Conservation (phyloP, 306 rosid genomes). For the Lathyrus tuberosus region DNA sequence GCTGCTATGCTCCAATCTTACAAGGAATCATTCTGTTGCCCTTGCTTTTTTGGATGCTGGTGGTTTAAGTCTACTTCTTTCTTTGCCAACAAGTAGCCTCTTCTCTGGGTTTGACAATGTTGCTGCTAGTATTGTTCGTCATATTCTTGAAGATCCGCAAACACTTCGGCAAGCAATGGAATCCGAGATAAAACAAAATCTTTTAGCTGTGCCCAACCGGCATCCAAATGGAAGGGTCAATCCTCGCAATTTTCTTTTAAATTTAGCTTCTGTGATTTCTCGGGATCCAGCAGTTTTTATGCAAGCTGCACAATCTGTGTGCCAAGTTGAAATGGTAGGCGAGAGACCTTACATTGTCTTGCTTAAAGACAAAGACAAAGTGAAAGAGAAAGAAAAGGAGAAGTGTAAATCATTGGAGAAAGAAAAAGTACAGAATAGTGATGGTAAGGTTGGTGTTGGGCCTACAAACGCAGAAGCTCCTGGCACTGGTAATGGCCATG, state of each 20-base stretch:
- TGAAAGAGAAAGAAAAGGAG: slow-evolving; percentile 85
- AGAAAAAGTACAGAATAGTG: slow-evolving; percentile 64
- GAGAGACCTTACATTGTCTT: slow-evolving; percentile 87
- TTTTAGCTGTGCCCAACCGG: slow-evolving; percentile 72
- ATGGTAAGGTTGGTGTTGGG: slow-evolving; percentile 65
- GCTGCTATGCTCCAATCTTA: slow-evolving; percentile 92
- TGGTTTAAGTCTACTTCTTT: slow-evolving; percentile 81
- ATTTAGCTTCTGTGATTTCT: slow-evolving; percentile 86
- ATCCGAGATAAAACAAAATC: slow-evolving; percentile 85
- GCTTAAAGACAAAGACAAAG: slow-evolving; percentile 88
- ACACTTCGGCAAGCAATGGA: slow-evolving; percentile 99
- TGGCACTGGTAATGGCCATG: slow-evolving; percentile 75
- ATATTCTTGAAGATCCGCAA: slow-evolving; percentile 99
- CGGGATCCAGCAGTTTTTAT: slow-evolving; percentile 88
- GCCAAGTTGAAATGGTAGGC: slow-evolving; percentile 96
- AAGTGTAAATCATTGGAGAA: slow-evolving; percentile 74
- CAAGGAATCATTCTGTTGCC: slow-evolving; percentile 85
- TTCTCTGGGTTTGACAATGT: slow-evolving; percentile 96
- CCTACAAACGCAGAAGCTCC: slow-evolving; percentile 53
- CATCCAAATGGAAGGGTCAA: slow-evolving; percentile 88
- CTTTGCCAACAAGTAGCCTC: slow-evolving; percentile 92
- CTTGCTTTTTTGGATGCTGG: slow-evolving; percentile 87
- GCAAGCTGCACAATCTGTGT: slow-evolving; percentile 94
- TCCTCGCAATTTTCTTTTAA: slow-evolving; percentile 81
- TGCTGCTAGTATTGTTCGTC: slow-evolving; percentile 93